phyloP scores from a whole-genome alignment of 441 rosid species.

The Rhodomyrtus psidioides region DNA sequence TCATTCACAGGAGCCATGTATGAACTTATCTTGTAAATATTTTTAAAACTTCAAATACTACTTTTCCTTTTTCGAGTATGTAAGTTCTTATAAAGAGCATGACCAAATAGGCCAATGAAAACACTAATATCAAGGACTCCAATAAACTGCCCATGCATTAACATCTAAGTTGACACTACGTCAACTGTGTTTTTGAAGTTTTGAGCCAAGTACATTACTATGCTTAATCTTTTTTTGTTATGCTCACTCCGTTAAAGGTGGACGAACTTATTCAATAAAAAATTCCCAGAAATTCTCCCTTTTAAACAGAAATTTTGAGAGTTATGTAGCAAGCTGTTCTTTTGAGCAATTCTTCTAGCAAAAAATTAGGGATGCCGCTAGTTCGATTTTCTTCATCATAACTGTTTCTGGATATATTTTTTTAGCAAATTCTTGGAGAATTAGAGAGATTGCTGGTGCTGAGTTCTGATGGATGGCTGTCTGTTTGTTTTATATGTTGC shows the following conservation, averaged over 20 bases:
- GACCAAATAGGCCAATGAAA: background rate
- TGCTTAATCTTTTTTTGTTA: background rate
- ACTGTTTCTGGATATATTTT: background rate
- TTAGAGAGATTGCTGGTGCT: background rate
- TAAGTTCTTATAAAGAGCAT: background rate
- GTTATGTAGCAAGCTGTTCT: background rate
- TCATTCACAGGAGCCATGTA: background rate
- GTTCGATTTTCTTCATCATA: background rate
- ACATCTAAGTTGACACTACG: background rate
- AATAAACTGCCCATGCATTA: background rate
- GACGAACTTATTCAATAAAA: background rate
- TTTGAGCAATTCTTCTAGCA: background rate
- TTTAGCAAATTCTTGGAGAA: background rate
- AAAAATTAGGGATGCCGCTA: background rate
- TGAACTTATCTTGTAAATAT: background rate
- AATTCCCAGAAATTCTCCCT: background rate
- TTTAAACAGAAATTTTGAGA: background rate
- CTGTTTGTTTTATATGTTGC: background rate
- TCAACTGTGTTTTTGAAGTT: background rate
- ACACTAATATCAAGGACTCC: background rate
- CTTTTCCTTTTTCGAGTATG: background rate
- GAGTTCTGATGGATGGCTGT: background rate
- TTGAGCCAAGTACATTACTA: background rate
- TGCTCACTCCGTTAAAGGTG: background rate
- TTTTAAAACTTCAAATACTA: background rate